Evolutionary conservation across 805 yeast species (phyloP).

Genomic region (Ogataea chonburiensis): DNA sequence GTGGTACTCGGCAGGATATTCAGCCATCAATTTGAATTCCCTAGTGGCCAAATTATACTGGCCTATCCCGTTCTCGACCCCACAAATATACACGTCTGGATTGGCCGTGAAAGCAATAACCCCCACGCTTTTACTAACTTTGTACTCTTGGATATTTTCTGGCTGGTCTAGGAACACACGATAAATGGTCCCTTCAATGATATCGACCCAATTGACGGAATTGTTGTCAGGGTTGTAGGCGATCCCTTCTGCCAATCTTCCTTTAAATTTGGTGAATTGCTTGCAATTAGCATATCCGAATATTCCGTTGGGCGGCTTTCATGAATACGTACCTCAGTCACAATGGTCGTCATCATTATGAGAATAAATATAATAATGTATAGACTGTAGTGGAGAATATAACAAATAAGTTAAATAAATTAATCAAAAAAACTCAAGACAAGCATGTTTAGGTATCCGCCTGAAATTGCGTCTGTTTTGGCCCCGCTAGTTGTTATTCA

Average conservation of each 20-base stretch:
- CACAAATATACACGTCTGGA: slow-evolving; percentile 54
- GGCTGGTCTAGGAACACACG: slow-evolving; percentile 32
- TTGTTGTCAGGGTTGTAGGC: slow-evolving; percentile 58
- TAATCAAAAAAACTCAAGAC: neutral
- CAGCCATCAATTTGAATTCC: slow-evolving; percentile 36
- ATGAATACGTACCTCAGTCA: slow-evolving; percentile 9
- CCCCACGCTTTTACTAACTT: slow-evolving; percentile 52
- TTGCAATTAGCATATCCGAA: too few relatives aligned
- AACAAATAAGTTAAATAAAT: too few relatives aligned
- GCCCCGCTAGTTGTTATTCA: slow-evolving; percentile 43
- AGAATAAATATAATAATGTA: too few relatives aligned
- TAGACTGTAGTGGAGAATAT: too few relatives aligned
- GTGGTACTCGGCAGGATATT: slow-evolving; percentile 42
- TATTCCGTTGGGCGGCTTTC: neutral
- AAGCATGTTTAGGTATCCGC: slow-evolving; percentile 40
- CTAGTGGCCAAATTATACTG: slow-evolving; percentile 44
- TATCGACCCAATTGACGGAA: slow-evolving; percentile 51
- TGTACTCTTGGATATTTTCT: slow-evolving; percentile 35
- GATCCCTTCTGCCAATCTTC: slow-evolving; percentile 63
- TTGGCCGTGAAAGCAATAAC: slow-evolving; percentile 67
- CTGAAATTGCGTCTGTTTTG: slow-evolving; percentile 33
- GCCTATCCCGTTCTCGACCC: slow-evolving; percentile 65
- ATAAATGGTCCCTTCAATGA: slow-evolving; percentile 41
- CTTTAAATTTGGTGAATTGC: slow-evolving; percentile 33
- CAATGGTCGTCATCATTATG: slow-evolving; percentile 7